Percentiles rank a stretch among this genome's conserved stretches.
Conservation (phyloP, 1,139 yeast species). For the Hansenula sp. region DNA sequence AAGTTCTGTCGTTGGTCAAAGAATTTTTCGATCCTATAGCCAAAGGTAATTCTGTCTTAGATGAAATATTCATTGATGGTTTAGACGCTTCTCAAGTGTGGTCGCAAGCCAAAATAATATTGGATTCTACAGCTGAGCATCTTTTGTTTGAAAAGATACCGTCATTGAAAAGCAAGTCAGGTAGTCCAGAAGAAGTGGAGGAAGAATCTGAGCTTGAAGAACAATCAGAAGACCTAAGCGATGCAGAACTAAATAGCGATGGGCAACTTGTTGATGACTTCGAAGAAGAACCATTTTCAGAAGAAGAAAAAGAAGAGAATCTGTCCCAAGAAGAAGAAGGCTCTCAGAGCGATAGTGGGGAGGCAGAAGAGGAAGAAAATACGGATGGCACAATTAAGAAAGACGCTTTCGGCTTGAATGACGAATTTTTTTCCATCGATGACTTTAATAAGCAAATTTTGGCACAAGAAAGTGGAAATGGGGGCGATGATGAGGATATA, state of each 20-base stretch:
- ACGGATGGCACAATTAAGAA: constrained; percentile 9
- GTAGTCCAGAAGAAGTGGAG: constrained; percentile 22
- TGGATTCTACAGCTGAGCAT: constrained; percentile 63
- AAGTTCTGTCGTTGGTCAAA: constrained; percentile 41
- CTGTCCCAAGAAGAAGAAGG: constrained; percentile 12
- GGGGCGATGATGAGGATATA: constrained; percentile 49
- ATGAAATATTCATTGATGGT: constrained; percentile 81
- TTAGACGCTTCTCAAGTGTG: constrained; percentile 88
- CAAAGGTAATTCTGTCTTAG: constrained; percentile 61
- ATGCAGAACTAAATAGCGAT: constrained; percentile 17
- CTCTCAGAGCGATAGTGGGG: constrained; percentile 20
- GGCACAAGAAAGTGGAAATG: constrained; percentile 57
- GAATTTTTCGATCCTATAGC: constrained; percentile 61
- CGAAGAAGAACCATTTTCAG: constrained; percentile 13
- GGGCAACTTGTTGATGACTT: constrained; percentile 16
- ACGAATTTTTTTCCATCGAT: constrained; percentile 80
- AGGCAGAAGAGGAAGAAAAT: constrained; percentile 18
- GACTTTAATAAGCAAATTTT: constrained; percentile 79
- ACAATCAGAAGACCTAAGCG: constrained; percentile 17
- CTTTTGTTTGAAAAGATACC: constrained; percentile 47
- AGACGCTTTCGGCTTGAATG: constrained; percentile 62
- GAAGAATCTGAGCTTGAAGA: constrained; percentile 22
- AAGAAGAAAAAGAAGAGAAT: constrained; percentile 11
- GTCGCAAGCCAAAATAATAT: constrained; percentile 86
- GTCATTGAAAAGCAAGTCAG: constrained; percentile 28